A percentile compares a stretch with the other conserved stretches of the same genome.
Conservation (phyloP, 257 asterid genomes). For the Salvia splendens region DNA sequence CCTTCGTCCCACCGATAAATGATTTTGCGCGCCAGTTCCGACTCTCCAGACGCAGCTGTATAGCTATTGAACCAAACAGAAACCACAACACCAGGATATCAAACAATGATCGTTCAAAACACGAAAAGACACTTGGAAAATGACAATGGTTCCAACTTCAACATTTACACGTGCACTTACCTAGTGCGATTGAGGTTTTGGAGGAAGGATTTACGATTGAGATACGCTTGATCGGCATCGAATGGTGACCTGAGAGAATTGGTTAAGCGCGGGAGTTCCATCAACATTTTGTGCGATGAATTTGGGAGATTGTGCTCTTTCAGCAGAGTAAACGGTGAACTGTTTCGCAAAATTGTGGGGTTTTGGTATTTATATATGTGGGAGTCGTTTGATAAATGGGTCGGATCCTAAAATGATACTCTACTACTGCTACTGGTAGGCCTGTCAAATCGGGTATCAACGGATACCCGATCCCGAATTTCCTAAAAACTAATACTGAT, state of each 20-base stretch:
- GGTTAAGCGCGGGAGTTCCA: constrained; percentile 79
- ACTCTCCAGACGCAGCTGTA: constrained; percentile 59
- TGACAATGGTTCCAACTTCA: background rate
- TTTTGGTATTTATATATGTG: constrained; percentile 8
- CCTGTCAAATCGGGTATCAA: too few relatives aligned
- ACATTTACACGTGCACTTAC: constrained; percentile 28
- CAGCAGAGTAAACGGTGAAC: constrained; percentile 14
- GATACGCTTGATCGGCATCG: constrained; percentile 90
- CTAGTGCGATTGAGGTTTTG: constrained; percentile 53
- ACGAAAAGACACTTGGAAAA: background rate
- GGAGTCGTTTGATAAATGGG: constrained; percentile 5
- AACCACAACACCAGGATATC: constrained; percentile 7
- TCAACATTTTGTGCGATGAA: constrained; percentile 49
- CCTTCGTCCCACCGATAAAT: constrained; percentile 85
- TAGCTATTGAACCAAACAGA: constrained; percentile 42
- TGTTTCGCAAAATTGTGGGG: constrained; percentile 2
- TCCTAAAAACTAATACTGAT: too few relatives aligned
- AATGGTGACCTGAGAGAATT: constrained; percentile 81
- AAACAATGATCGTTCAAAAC: background rate
- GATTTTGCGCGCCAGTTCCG: constrained; percentile 74
- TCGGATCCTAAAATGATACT: background rate
- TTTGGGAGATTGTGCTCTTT: constrained; percentile 14
- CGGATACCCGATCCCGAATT: too few relatives aligned
- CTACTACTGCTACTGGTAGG: too few relatives aligned
- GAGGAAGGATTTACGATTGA: constrained; percentile 68